Conservation (phyloP, 2,329 filamentous ascomycete genomes). For the Cladosporium phlei region DNA sequence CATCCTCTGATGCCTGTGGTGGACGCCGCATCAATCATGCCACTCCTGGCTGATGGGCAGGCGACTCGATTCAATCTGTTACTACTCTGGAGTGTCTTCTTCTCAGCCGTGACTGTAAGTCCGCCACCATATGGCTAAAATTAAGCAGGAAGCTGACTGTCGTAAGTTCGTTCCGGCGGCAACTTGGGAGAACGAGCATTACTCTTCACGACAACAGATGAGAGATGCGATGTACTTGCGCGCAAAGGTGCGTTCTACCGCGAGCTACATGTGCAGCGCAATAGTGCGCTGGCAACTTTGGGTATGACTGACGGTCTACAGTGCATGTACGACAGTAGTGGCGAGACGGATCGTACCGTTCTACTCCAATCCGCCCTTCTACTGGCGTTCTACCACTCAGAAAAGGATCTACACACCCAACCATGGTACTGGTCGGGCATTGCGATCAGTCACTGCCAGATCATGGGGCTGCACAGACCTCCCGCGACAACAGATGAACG, state of each 20-base stretch:
- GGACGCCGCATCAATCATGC: constrained; percentile 15
- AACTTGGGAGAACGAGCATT: constrained; percentile 1
- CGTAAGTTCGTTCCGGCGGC: constrained; percentile 4
- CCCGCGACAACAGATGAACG: constrained; percentile 8
- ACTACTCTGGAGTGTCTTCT: constrained; percentile 19
- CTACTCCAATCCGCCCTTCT: constrained; percentile 16
- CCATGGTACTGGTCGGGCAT: constrained; percentile 19
- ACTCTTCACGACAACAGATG: constrained; percentile 11
- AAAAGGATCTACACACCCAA: constrained; percentile 15
- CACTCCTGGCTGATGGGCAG: constrained; percentile 12
- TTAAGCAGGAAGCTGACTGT: background rate
- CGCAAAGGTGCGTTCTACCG: constrained; percentile 1
- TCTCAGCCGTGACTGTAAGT: constrained; percentile 14
- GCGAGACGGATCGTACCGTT: constrained; percentile 14
- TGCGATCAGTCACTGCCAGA: constrained; percentile 15
- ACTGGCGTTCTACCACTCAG: constrained; percentile 15
- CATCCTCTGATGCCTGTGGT: constrained; percentile 16
- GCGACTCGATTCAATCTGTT: constrained; percentile 14
- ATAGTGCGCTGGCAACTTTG: background rate
- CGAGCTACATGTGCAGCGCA: background rate
- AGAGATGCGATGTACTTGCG: constrained; percentile 14
- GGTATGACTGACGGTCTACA: background rate
- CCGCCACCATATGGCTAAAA: no score
- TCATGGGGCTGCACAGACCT: constrained; percentile 15
- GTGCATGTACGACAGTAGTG: constrained; percentile 16